These are phyloP conservation scores for Tripterygium wilfordii DNA, from an alignment of 177 flowering plant genomes.

Conservation along the genomic window DNA sequence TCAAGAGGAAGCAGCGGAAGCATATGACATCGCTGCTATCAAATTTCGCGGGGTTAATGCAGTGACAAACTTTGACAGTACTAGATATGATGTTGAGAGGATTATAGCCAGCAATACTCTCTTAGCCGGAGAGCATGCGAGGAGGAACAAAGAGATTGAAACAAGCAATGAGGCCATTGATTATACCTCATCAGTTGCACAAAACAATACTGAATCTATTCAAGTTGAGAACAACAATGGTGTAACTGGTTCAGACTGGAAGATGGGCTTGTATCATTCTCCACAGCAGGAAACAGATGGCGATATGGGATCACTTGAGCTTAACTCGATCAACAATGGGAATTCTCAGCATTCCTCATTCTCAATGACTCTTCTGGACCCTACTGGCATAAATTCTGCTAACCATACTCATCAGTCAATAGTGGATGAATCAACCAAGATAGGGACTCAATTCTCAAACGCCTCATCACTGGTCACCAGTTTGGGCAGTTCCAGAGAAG, in stretches of 20 bases:
- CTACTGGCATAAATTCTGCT: slow-evolving; percentile 33
- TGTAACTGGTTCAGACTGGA: slow-evolving; percentile 47
- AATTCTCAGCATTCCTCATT: slow-evolving; percentile 26
- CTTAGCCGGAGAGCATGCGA: slow-evolving; percentile 71
- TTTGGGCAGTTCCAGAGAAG: slow-evolving; percentile 74
- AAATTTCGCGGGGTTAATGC: slow-evolving; percentile 90
- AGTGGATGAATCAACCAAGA: slow-evolving; percentile 26
- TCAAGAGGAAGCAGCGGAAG: slow-evolving; percentile 99
- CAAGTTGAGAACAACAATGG: slow-evolving; percentile 18
- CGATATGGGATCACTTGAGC: slow-evolving; percentile 25
- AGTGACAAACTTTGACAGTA: slow-evolving; percentile 84
- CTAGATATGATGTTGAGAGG: slow-evolving; percentile 72
- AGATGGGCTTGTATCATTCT: slow-evolving; percentile 38
- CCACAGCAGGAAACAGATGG: slow-evolving; percentile 14
- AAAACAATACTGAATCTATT: slow-evolving; percentile 10
- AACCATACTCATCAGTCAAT: slow-evolving; percentile 17
- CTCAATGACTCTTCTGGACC: slow-evolving; percentile 41
- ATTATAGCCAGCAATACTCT: slow-evolving; percentile 81
- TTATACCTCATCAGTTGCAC: slow-evolving; percentile 16
- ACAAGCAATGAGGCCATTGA: slow-evolving; percentile 15
- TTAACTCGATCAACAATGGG: slow-evolving; percentile 18
- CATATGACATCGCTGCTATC: slow-evolving; percentile 90
- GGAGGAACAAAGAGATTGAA: slow-evolving; percentile 41
- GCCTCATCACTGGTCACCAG: slow-evolving; percentile 70
- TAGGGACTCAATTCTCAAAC: slow-evolving; percentile 44